These are phyloP conservation scores for Beta vulgaris DNA, from an alignment of 148 eudicot species.

Conservation along the genomic window DNA sequence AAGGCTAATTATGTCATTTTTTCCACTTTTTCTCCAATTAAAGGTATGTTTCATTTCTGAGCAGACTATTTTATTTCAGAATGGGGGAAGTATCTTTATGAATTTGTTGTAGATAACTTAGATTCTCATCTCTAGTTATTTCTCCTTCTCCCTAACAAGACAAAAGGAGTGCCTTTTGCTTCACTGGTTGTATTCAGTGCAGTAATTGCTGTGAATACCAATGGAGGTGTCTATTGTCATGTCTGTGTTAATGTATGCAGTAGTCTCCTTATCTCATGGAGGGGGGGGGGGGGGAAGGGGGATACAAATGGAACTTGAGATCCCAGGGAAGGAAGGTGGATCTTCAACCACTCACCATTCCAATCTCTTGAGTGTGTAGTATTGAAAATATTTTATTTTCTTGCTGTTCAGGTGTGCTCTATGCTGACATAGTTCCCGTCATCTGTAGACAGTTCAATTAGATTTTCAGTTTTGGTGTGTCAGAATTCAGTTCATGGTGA, in stretches of 20 bases:
- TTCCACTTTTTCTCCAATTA: too few species aligned
- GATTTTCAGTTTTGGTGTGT: too few species aligned
- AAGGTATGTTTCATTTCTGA: too few species aligned
- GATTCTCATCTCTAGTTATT: neutral
- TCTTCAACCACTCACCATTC: neutral
- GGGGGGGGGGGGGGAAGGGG: neutral
- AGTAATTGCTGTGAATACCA: neutral
- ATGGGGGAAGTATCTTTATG: too few species aligned
- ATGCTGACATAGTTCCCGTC: neutral
- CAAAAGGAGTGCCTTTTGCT: neutral
- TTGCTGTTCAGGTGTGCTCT: neutral
- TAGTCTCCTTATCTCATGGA: too few species aligned
- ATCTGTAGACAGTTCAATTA: neutral
- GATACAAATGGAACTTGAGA: neutral
- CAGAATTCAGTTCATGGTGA: neutral
- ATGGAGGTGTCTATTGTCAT: neutral
- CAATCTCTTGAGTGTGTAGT: neutral
- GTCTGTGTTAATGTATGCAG: neutral
- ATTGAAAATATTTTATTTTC: neutral
- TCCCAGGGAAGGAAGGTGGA: neutral
- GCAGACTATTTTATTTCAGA: too few species aligned
- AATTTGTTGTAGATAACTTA: neutral
- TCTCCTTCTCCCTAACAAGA: neutral
- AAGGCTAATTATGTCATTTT: too few species aligned
- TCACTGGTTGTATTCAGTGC: neutral